Evolutionary conservation across 2,329 filamentous ascomycete genomes (phyloP).

Genomic region (Clarireedia sp.): DNA sequence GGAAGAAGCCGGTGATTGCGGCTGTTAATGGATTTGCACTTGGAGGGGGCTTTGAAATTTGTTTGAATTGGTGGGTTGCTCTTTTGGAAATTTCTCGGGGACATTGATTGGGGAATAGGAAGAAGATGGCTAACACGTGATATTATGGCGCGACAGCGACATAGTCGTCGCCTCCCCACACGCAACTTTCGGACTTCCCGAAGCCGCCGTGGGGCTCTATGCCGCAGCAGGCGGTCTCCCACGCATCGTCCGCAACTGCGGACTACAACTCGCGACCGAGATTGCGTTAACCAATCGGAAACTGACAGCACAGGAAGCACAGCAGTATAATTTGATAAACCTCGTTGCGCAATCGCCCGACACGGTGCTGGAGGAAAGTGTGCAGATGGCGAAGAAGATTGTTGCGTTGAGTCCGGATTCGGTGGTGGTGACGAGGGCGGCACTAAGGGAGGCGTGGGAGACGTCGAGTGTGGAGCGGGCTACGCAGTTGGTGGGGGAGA

Average conservation of each 20-base stretch:
- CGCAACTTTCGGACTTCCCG: constrained; percentile 63
- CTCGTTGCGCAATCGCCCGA: constrained; percentile 41
- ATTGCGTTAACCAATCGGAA: constrained; percentile 58
- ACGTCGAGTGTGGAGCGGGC: constrained; percentile 47
- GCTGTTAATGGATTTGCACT: constrained; percentile 72
- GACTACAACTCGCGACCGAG: constrained; percentile 60
- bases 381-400: constrained; percentile 54
- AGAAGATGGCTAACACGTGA: background rate
- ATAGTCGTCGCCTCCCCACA: constrained; percentile 53
- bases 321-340: constrained; percentile 60
- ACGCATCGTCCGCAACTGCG: constrained; percentile 54
- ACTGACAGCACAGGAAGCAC: constrained; percentile 52
- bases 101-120: too few species aligned
- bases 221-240: constrained; percentile 65
- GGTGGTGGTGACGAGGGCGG: constrained; percentile 63
- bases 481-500: constrained; percentile 50
- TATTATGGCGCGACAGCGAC: constrained; percentile 40
- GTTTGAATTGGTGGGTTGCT: constrained; percentile 40
- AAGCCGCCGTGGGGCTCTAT: constrained; percentile 62
- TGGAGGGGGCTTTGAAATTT: constrained; percentile 70
- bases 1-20: constrained; percentile 68
- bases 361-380: constrained; percentile 45
- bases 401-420: constrained; percentile 63
- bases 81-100: background rate
- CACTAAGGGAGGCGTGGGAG: constrained; percentile 65